Percentiles rank a stretch among this genome's conserved stretches.
These are phyloP conservation scores for Blastobotrys indianensis DNA, from an alignment of 1,139 yeast species.

Conservation along the genomic window DNA sequence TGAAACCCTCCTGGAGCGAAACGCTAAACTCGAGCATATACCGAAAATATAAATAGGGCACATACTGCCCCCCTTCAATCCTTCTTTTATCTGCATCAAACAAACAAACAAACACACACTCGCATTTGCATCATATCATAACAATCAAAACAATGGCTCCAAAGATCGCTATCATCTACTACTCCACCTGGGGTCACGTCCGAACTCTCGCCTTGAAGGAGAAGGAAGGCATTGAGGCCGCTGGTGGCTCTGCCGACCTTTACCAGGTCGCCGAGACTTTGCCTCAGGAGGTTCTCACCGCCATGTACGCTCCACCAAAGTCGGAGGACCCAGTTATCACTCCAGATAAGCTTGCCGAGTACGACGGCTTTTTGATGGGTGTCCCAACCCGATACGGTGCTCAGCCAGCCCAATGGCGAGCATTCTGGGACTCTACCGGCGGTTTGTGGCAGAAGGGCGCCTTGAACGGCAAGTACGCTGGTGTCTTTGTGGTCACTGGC, in stretches of 20 bases:
- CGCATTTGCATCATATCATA: neutral
- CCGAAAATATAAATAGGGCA: too few species aligned
- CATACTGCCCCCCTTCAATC: too few species aligned
- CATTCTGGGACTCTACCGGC: conserved; percentile 80
- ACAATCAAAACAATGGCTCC: conserved; percentile 35
- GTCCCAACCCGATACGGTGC: conserved; percentile 81
- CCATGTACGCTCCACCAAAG: conserved; percentile 63
- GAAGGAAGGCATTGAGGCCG: conserved; percentile 62
- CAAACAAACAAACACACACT: too few species aligned
- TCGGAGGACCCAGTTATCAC: conserved; percentile 59
- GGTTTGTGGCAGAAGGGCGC: conserved; percentile 77
- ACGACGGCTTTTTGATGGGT: conserved; percentile 76
- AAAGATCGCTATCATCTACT: conserved; percentile 63
- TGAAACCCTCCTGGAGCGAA: too few species aligned
- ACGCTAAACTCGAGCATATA: too few species aligned
- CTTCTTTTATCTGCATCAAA: too few species aligned
- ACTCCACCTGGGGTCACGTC: conserved; percentile 79
- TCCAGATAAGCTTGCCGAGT: conserved; percentile 49
- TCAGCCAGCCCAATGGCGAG: conserved; percentile 73
- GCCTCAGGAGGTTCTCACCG: conserved; percentile 51
- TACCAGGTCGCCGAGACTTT: conserved; percentile 80
- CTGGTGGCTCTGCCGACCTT: conserved; percentile 62
- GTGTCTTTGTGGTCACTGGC: conserved; percentile 73
- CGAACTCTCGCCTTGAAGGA: conserved; percentile 62
- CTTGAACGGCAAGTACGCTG: conserved; percentile 69